Base-by-base conservation (phyloP, 2,329 filamentous ascomycete species). In the Venturia nashicola region DNA sequence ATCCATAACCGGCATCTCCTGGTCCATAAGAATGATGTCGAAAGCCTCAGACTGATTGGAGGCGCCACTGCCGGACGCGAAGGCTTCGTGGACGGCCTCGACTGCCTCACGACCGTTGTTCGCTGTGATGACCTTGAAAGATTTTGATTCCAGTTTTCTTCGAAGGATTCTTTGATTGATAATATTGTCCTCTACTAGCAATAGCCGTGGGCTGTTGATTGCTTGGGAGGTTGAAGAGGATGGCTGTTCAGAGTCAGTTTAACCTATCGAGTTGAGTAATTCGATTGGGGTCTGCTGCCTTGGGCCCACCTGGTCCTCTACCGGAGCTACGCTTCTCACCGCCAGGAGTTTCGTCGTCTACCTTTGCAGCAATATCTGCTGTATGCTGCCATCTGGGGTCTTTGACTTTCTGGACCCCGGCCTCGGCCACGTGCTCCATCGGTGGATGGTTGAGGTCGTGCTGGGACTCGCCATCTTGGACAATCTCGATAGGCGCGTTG, bases 151-250 rank as follows among this genome's bases (percentile, higher is more conserved):
- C 16, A 75, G 71, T 59, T 74, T 72, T 60, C 71, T 69, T 18
- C 68, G 66, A 0, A 74, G 67, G 0, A 75, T 71, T 12, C 68
- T 70, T 65, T 75, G 73, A 61, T 75, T 75, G 23, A 75, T 69
- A 5, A 73, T 59, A 39, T 75, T 75, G 51, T 75, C 73, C 64
- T 75, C 73, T 3, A 75, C 73, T 7, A 64, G n/a, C 14, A 65
- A 59, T n/a, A 65, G 34, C 20, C 44, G 43, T n/a, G 54, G 51
- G 5, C 4, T 57, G 32, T 36, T 36, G 40, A 5, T 61, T 43
- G 32, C 51, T 36, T 57, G 51, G 7, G 51, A 57, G 27, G 1
- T 36, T 36, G 51, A 18, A 36, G 51, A 57, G 27, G 51, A 57
- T 36, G 32, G 32, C 27, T 57, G 27, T 57, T 63, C 48, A 39